phyloP scores from a whole-genome alignment of 192 early-diverging fungal genomes.

The Kappamyces sp. region DNA sequence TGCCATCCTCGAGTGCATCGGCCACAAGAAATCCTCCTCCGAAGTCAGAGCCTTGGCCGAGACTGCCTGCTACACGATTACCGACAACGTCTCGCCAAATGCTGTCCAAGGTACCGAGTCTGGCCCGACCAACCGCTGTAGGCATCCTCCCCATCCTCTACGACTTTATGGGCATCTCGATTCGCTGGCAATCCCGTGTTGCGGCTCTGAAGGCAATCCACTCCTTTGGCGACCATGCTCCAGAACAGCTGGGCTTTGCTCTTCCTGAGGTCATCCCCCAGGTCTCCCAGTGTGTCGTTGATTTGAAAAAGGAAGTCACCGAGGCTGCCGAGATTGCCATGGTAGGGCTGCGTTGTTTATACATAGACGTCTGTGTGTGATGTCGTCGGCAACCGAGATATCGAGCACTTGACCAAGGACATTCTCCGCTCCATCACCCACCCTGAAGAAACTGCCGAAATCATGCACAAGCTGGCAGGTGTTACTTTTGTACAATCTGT shows the following conservation, averaged over 20 bases:
- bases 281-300: slow-evolving; percentile 67
- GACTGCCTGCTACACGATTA: background rate
- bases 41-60: slow-evolving; percentile 12
- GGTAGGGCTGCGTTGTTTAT: no score
- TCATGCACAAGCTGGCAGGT: slow-evolving; percentile 64
- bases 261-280: slow-evolving; percentile 61
- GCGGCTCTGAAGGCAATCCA: slow-evolving; percentile 32
- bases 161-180: slow-evolving; percentile 21
- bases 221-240: slow-evolving; percentile 31
- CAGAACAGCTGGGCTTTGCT: slow-evolving; percentile 37
- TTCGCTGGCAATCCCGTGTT: slow-evolving; percentile 45
- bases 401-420: slow-evolving; percentile 66
- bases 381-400: slow-evolving; percentile 70
- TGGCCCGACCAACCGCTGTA: no score
- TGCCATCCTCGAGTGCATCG: slow-evolving; percentile 11
- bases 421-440: slow-evolving; percentile 68
- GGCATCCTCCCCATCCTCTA: slow-evolving; percentile 29
- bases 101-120: slow-evolving; percentile 4
- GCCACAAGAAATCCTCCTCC: slow-evolving; percentile 19
- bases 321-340: slow-evolving; percentile 56
- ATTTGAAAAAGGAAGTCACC: slow-evolving; percentile 65
- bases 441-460: slow-evolving; percentile 68
- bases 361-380: slow-evolving; percentile 61
- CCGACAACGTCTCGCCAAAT: slow-evolving; percentile 12
- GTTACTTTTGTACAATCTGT: slow-evolving; percentile 73